Conservation (phyloP, 305 asterid genomes). For the Petunia hybrid region DNA sequence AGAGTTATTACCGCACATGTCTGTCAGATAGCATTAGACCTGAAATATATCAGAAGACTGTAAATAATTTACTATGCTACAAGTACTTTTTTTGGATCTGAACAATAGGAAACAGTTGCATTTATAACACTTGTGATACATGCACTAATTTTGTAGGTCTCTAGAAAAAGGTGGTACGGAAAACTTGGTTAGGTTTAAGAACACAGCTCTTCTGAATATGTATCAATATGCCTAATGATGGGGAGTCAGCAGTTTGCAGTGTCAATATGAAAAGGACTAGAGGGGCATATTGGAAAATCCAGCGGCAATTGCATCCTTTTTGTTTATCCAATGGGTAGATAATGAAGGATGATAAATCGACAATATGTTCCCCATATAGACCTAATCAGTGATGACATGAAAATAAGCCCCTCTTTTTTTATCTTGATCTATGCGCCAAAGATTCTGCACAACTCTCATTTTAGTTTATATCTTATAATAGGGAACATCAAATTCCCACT, state of each 20-base stretch:
- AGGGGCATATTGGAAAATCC: slow-evolving; percentile 1
- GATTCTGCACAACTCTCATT: slow-evolving; percentile 8
- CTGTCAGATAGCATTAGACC: slow-evolving; percentile 4
- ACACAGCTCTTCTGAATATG: not conserved
- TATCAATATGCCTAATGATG: slow-evolving; percentile 19
- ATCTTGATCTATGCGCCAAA: not conserved
- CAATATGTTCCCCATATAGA: not conserved
- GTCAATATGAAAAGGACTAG: not conserved
- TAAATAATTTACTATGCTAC: not conserved
- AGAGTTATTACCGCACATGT: not conserved
- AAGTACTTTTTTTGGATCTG: not conserved
- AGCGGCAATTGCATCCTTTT: slow-evolving; percentile 15
- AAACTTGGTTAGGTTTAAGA: not conserved
- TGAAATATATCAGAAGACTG: slow-evolving; percentile 6
- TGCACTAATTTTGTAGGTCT: not conserved
- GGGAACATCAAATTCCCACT: slow-evolving; percentile 6
- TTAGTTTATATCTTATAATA: slow-evolving; percentile 11
- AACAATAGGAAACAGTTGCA: not conserved
- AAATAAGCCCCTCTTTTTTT: not conserved
- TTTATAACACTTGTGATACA: not conserved
- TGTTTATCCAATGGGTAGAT: slow-evolving; percentile 12
- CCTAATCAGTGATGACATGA: slow-evolving; percentile 22
- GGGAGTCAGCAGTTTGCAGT: slow-evolving; percentile 8
- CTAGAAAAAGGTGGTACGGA: not conserved
- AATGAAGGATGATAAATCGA: not conserved